Evolutionary conservation across 1,139 yeast genomes (phyloP).

Genomic region (Blastobotrys raffinosifermentans): DNA sequence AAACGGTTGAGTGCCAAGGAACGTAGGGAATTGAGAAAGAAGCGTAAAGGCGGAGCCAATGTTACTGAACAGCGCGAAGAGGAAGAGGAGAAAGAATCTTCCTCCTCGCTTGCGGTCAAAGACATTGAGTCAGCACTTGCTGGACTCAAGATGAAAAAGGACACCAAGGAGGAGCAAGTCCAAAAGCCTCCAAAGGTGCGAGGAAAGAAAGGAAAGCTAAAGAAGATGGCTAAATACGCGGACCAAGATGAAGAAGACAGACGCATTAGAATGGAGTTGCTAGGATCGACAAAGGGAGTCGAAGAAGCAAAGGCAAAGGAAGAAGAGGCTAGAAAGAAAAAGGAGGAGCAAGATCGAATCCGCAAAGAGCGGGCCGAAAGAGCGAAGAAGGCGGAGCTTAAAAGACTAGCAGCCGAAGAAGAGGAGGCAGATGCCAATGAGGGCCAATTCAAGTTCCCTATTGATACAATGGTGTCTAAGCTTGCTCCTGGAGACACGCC

Average conservation of each 20-base stretch:
- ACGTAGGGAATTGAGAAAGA: conserved; percentile 14
- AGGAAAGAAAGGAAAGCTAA: conserved; percentile 79
- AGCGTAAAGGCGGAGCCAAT: conserved; percentile 17
- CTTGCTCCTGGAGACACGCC: conserved; percentile 36
- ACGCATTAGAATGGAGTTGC: conserved; percentile 60
- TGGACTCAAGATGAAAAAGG: conserved; percentile 19
- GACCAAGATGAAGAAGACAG: conserved; percentile 92
- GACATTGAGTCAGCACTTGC: conserved; percentile 19
- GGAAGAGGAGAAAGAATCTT: conserved; percentile 9
- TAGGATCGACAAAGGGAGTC: conserved; percentile 75
- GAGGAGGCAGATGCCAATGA: conserved; percentile 29
- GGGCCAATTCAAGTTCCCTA: conserved; percentile 24
- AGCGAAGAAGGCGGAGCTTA: conserved; percentile 47
- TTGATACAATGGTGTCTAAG: conserved; percentile 33
- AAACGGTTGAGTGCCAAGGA: conserved; percentile 13
- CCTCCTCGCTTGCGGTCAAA: conserved; percentile 12
- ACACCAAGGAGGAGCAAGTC: conserved; percentile 17
- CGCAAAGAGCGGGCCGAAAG: conserved; percentile 36
- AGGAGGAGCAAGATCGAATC: conserved; percentile 32
- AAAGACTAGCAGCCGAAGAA: conserved; percentile 30
- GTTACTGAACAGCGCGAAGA: conserved; percentile 16
- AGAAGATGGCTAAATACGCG: conserved; percentile 77
- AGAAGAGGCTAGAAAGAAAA: conserved; percentile 28
- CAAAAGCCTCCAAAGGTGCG: conserved; percentile 44
- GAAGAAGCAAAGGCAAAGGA: conserved; percentile 36